A percentile compares a stretch with the other conserved stretches of the same genome.
Conservation (phyloP, 1,284 basidiomycete genomes). For the Cryptococcus floricola region DNA sequence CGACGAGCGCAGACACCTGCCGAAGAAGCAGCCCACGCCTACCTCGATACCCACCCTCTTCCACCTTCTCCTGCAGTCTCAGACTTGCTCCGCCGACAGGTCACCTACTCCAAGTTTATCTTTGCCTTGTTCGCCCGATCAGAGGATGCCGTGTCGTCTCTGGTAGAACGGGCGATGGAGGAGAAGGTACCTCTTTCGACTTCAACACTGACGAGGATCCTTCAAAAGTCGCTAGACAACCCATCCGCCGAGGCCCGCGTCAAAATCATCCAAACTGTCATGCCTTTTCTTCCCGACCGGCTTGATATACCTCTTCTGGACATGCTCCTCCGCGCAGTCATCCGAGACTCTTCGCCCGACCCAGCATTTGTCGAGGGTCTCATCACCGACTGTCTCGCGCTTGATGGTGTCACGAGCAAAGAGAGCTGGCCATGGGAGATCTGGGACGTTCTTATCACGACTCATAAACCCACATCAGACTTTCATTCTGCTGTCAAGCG, state of each 20-base stretch:
- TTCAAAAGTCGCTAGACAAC: slow-evolving; percentile 1
- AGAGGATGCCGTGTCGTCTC: slow-evolving; percentile 5
- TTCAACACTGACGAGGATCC: slow-evolving; percentile 11
- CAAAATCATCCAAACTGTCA: background rate
- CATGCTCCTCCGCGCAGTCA: slow-evolving; percentile 12
- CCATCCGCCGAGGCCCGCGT: background rate
- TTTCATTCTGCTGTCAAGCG: slow-evolving; percentile 9
- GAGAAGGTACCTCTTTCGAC: slow-evolving; percentile 18
- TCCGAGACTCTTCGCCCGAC: slow-evolving; percentile 5
- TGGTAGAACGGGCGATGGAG: slow-evolving; percentile 8
- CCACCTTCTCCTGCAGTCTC: slow-evolving; percentile 1
- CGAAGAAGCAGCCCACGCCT: slow-evolving; percentile 3
- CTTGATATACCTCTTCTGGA: slow-evolving; percentile 31
- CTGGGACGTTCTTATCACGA: slow-evolving; percentile 16
- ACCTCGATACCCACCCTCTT: slow-evolving; percentile 2
- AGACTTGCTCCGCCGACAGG: slow-evolving; percentile 1
- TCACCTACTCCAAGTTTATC: slow-evolving; percentile 13
- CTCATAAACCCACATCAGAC: slow-evolving; percentile 8
- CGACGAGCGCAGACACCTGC: background rate
- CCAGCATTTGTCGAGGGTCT: slow-evolving; percentile 12
- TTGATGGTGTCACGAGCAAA: background rate
- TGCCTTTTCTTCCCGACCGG: slow-evolving; percentile 21
- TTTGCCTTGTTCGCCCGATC: slow-evolving; percentile 14
- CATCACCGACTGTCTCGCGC: slow-evolving; percentile 17
- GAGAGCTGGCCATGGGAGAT: slow-evolving; percentile 18